These are phyloP conservation scores for Corylus americana DNA, from an alignment of 306 rosid species.

Conservation along the genomic window DNA sequence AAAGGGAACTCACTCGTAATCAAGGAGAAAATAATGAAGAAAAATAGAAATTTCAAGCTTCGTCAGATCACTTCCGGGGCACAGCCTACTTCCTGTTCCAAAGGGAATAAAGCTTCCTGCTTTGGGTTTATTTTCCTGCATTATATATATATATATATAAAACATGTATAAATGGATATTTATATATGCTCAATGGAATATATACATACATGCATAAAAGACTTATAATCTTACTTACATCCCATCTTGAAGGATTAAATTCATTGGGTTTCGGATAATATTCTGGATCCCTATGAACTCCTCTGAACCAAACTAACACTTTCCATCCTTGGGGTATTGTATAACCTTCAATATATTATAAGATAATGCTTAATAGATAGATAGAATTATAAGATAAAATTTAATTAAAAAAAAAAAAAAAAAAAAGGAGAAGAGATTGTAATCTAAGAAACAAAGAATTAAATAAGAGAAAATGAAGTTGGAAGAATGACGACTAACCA, in stretches of 20 bases:
- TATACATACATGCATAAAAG: no score
- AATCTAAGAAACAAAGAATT: not conserved
- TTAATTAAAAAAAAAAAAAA: no score
- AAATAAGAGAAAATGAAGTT: not conserved
- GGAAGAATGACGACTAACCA: slow-evolving; percentile 25
- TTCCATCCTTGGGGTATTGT: slow-evolving; percentile 54
- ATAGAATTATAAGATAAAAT: no score
- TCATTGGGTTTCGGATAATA: slow-evolving; percentile 36
- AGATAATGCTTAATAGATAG: not conserved
- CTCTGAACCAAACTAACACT: slow-evolving; percentile 43
- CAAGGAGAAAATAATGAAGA: slow-evolving; percentile 56
- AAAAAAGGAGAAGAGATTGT: not conserved
- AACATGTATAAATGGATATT: not conserved
- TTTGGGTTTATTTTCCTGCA: slow-evolving; percentile 32
- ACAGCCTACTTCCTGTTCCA: slow-evolving; percentile 51
- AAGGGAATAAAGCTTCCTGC: slow-evolving; percentile 49
- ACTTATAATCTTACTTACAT: slow-evolving; percentile 30
- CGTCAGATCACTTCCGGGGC: slow-evolving; percentile 53
- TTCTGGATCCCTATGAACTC: slow-evolving; percentile 38
- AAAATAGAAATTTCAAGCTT: slow-evolving; percentile 46
- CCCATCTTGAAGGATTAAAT: slow-evolving; percentile 58
- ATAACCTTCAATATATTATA: slow-evolving; percentile 34
- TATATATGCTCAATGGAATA: no score
- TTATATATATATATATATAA: not conserved
- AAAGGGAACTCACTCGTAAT: slow-evolving; percentile 41